Conservation (phyloP, 352 stramenopile species). For the Pythium phragmitis region DNA sequence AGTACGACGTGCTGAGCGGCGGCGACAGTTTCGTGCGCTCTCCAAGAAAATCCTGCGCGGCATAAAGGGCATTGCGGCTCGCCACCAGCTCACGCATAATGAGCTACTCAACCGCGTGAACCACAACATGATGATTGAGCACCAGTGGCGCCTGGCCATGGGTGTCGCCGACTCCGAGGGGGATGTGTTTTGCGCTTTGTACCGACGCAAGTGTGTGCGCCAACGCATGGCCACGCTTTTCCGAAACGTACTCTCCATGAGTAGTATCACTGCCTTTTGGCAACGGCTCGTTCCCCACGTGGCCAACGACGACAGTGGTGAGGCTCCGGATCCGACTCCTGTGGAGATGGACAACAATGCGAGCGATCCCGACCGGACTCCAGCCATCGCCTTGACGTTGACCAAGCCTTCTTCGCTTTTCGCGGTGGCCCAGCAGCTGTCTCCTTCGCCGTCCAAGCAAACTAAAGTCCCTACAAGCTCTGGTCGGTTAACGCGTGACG, state of each 20-base stretch:
- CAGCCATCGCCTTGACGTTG: neutral
- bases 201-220: constrained; percentile 62
- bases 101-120: constrained; percentile 53
- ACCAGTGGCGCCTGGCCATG: constrained; percentile 66
- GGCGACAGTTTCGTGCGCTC: constrained; percentile 37
- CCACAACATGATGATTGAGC: constrained; percentile 66
- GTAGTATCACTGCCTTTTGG: constrained; percentile 42
- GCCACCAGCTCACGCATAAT: constrained; percentile 44
- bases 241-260: constrained; percentile 28
- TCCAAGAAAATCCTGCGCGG: constrained; percentile 55
- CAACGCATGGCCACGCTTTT: constrained; percentile 37
- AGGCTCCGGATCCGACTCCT: neutral
- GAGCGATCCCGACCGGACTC: neutral
- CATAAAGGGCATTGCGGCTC: constrained; percentile 37
- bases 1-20: constrained; percentile 28
- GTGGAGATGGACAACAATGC: neutral
- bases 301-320: neutral
- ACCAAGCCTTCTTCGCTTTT: constrained; percentile 8
- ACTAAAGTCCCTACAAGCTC: neutral
- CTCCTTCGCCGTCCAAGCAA: neutral
- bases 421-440: constrained; percentile 12
- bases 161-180: constrained; percentile 55
- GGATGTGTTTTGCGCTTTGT: constrained; percentile 52
- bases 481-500: constrained; percentile 16
- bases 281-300: constrained; percentile 22